Evolutionary conservation across 169 alveolate genomes (phyloP).

Genomic region (Plasmodium fragile): DNA sequence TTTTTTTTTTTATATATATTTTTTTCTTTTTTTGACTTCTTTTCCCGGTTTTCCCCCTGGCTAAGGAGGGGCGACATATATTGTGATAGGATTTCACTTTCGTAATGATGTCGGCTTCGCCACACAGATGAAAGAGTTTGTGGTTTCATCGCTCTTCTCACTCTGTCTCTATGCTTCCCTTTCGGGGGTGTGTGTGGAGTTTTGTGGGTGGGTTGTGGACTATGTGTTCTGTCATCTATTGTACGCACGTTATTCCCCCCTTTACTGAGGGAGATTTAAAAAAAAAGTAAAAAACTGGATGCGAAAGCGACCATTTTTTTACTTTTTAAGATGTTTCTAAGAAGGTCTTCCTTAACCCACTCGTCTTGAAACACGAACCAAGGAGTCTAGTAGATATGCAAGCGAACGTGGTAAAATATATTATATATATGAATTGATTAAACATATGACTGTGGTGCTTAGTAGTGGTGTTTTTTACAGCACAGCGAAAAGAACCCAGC

Average conservation of each 20-base stretch:
- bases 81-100: not conserved
- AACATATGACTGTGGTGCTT: not conserved
- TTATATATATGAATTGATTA: not conserved
- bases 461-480: not conserved
- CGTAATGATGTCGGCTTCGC: not conserved
- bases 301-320: not conserved
- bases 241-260: not conserved
- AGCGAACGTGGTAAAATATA: not conserved
- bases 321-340: conserved; percentile 28
- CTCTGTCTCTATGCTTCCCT: not conserved
- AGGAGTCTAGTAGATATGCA: conserved; percentile 26
- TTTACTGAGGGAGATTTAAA: not conserved
- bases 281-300: not conserved
- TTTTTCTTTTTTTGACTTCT: not conserved
- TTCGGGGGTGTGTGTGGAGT: not conserved
- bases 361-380: conserved; percentile 55
- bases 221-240: not conserved
- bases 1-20: too few relatives aligned
- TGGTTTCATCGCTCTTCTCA: not conserved
- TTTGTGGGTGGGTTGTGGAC: not conserved
- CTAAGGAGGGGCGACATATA: not conserved
- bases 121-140: not conserved
- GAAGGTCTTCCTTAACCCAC: conserved; percentile 10
- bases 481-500: not conserved
- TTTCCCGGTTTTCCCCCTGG: not conserved